Conservation (phyloP, 1,284 basidiomycete species). For the Rhodotorula sp. region DNA sequence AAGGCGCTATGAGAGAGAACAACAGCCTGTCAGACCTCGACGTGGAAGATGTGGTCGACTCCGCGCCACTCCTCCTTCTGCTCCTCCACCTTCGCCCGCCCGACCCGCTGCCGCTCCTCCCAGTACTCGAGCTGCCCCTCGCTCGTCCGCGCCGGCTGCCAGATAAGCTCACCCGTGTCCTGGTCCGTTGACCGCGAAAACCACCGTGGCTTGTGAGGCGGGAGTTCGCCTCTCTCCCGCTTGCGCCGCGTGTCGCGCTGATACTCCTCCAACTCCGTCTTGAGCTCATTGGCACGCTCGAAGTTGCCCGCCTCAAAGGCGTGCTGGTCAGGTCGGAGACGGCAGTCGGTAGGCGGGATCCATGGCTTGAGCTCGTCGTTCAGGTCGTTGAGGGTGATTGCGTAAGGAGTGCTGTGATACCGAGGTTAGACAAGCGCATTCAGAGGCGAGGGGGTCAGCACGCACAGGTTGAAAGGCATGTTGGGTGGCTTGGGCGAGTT, state of each 20-base stretch:
- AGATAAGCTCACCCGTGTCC: constrained; percentile 82
- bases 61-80: constrained; percentile 58
- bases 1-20: background rate
- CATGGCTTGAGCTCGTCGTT: constrained; percentile 67
- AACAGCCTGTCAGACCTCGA: constrained; percentile 11
- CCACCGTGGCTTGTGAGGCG: constrained; percentile 70
- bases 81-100: constrained; percentile 51
- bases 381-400: constrained; percentile 84
- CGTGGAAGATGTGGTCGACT: constrained; percentile 66
- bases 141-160: constrained; percentile 64
- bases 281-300: constrained; percentile 61
- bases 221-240: constrained; percentile 71
- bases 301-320: constrained; percentile 53
- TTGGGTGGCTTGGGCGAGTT: constrained; percentile 68
- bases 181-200: constrained; percentile 62
- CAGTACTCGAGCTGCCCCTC: constrained; percentile 72
- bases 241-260: constrained; percentile 75
- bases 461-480: constrained; percentile 74
- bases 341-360: constrained; percentile 88
- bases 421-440: background rate
- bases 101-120: constrained; percentile 70
- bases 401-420: constrained; percentile 67
- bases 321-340: constrained; percentile 86
- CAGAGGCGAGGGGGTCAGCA: background rate
- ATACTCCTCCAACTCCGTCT: constrained; percentile 72